These are phyloP conservation scores for Populus simonii DNA, from an alignment of 345 rosid genomes.

Conservation along the genomic window DNA sequence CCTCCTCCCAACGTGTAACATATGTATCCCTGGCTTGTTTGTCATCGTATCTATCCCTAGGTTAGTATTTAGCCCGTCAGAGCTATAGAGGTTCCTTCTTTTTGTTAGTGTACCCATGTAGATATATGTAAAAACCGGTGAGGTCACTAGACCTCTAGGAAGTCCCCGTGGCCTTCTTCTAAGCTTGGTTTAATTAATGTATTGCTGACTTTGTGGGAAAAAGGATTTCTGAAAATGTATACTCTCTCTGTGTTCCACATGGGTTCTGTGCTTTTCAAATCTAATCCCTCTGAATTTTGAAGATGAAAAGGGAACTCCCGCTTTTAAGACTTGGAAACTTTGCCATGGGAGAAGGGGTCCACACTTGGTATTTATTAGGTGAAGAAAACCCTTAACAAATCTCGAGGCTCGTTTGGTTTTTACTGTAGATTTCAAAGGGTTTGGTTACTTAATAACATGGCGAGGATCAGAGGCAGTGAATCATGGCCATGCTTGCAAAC, in stretches of 20 bases:
- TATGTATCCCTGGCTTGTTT: slow-evolving; percentile 31
- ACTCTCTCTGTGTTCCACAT: neutral
- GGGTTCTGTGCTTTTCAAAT: neutral
- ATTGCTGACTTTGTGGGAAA: slow-evolving; percentile 36
- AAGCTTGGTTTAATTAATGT: slow-evolving; percentile 32
- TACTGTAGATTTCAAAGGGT: too few species aligned
- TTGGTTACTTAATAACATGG: too few species aligned
- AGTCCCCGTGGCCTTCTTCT: slow-evolving; percentile 17
- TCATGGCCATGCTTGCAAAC: too few species aligned
- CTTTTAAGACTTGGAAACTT: neutral
- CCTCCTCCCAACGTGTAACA: slow-evolving; percentile 35
- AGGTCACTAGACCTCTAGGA: slow-evolving; percentile 24
- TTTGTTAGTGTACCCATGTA: slow-evolving; percentile 44
- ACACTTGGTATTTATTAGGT: neutral
- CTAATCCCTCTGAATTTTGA: neutral
- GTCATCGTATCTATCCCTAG: slow-evolving; percentile 15
- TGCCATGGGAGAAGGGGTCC: neutral
- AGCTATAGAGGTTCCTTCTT: slow-evolving; percentile 46
- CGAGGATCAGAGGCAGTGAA: too few species aligned
- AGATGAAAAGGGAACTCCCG: neutral
- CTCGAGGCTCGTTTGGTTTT: neutral
- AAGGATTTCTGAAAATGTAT: slow-evolving; percentile 33
- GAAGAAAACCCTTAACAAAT: neutral
- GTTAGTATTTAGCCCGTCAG: slow-evolving; percentile 22
- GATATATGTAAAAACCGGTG: slow-evolving; percentile 24